Evolutionary conservation across 2,329 filamentous ascomycete genomes (phyloP), one percentile per base, ranked within the genome.

Genomic region (Clonostachys byssicola): DNA sequence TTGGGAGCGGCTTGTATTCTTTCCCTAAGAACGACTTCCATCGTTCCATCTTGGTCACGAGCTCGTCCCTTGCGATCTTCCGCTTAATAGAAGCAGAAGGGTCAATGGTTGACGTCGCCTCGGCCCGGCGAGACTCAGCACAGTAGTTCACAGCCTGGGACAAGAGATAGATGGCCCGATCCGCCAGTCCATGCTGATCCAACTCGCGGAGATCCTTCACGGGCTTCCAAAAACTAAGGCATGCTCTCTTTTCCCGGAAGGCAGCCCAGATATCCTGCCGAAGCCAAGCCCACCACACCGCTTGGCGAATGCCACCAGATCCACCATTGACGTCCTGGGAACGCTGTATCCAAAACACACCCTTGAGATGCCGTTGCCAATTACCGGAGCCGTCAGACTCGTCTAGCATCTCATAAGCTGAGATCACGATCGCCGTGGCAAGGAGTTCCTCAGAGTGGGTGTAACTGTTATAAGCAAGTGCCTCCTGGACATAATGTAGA

Each of bases 211-310:
- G 67, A 2, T 66, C 61, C 50, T 70, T 73, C 9, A 67, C 71
- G 0, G 78, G 78, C 47, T 68, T 69, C 75, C 78, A 83, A 51
- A 81, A 80, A 14, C 71, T 82, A 52, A 83, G 71, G 14, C 74
- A 72, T 5, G 73, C 23, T 30, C 81, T 65, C 9, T 68, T 66
- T 54, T 83, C 78, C 8, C 78, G 70, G 56, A 83, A 82, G 0
- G 80, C 80, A 3, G 79, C 80, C 80, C 80, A 84, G 1, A 80
- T 69, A 55, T 85, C 81, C 56, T 85, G 81, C 23, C 78, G 68
- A 9, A 84, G 65, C 81, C 80, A 85, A 2, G 75, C 73, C 81
- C 81, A 85, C 81, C 80, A 85, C 0, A 80, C 76, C 0, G 78
- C 74, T 50, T 77, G 72, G 38, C 75, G 67, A 0, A 84, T 62